Evolutionary conservation across 331 rosid species (phyloP), one percentile per base, ranked within the genome.

Genomic region (Pyrus hybrid): DNA sequence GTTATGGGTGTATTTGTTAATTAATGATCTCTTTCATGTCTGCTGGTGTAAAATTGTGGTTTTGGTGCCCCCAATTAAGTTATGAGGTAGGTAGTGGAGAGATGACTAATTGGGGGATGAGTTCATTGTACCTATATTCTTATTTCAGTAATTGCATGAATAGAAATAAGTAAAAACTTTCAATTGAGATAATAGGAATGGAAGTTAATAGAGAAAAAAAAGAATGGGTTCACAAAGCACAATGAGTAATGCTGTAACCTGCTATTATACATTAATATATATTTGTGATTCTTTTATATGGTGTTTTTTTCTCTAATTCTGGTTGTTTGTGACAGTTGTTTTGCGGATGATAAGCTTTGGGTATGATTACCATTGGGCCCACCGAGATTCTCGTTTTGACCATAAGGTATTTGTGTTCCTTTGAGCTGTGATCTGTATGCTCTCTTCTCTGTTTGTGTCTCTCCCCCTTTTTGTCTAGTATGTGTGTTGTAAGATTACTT

Each of bases 331-430:
- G 81, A 75, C 92, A 94, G 97, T 94, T 84, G 96, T 86, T 79
- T 82, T 94, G 88, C 92, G 99, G 69, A 92, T 94, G 97, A 87
- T 94, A 85, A 94, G 99, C 90, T 94, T 90, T 80, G 97, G 91
- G 29, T 86, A 87, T 75, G 97, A 94, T 85, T 90, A 88, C 89
- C 91, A 87, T 76, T 87, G 97, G 97, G 87, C 83, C 69, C 79
- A 83, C 83, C 82, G 51, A 80, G 89, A 84, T 80, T 87, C 97
- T 76, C 85, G 61, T 74, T 86, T 91, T 73, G 90, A 87, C 81
- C 76, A 58, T 41, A 85, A 94, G 99, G 99, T 94, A 85, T 63
- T 60, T 29, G 54, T 63, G 32, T 51, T 49, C 78, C 54, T 61
- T 63, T n/a, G 63, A 54, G 14, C n/a, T 53, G 45, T 12, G 18